These are phyloP conservation scores for Trichoderma sp. DNA, from an alignment of 2,329 filamentous ascomycete species.

Conservation along the genomic window DNA sequence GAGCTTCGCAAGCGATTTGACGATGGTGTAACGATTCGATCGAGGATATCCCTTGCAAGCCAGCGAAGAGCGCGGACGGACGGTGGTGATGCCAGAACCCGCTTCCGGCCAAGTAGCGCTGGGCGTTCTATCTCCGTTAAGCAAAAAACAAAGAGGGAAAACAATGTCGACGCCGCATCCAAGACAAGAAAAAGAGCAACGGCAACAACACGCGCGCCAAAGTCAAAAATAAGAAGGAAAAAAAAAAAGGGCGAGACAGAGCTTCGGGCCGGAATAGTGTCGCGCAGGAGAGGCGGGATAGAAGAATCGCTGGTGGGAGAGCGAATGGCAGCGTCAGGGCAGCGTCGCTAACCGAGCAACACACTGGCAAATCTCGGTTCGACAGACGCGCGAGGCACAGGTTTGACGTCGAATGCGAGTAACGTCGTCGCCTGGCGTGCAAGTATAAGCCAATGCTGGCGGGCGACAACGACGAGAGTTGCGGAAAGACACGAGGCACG, in stretches of 20 bases:
- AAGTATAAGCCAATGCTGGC: not conserved
- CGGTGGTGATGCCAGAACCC: not conserved
- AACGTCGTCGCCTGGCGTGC: not conserved
- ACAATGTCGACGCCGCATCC: not conserved
- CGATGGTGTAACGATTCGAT: conserved; percentile 15
- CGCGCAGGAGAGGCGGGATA: not conserved
- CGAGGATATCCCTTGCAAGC: conserved; percentile 1
- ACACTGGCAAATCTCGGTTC: conserved; percentile 12
- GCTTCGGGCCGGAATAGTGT: not conserved
- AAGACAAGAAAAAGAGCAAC: not conserved
- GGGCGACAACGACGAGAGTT: conserved; percentile 1
- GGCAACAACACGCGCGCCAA: conserved; percentile 1
- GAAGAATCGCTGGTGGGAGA: not conserved
- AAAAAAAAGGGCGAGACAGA: not conserved
- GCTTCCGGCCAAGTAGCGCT: not conserved
- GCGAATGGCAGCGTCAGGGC: not conserved
- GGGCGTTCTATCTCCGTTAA: not conserved
- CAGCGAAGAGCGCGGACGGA: not conserved
- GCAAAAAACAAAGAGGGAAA: not conserved
- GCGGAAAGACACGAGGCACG: conserved; percentile 3
- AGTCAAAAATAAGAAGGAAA: not conserved
- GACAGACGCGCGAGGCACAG: not conserved
- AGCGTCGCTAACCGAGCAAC: conserved; percentile 9
- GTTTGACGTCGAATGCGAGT: not conserved
- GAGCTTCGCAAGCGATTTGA: conserved; percentile 2